These are phyloP conservation scores for Fusarium multiceps DNA, from an alignment of 2,329 filamentous ascomycete genomes.

Conservation along the genomic window DNA sequence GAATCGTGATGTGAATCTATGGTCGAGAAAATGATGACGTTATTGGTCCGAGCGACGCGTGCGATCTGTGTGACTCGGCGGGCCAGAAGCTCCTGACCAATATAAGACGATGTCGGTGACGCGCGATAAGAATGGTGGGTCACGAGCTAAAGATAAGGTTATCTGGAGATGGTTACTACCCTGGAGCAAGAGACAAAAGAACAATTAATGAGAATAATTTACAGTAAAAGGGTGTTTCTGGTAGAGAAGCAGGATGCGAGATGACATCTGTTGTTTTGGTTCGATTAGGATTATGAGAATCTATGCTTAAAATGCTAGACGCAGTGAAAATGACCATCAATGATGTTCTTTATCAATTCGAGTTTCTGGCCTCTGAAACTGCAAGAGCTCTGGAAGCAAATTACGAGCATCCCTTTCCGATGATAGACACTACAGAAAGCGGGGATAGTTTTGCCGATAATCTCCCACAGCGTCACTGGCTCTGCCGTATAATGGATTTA, in stretches of 20 bases:
- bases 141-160: background rate
- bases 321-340: background rate
- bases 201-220: background rate
- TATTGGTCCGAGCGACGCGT: background rate
- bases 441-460: background rate
- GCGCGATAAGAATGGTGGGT: background rate
- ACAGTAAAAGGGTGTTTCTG: background rate
- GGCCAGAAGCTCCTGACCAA: background rate
- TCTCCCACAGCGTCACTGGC: background rate
- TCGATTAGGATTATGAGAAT: accelerated
- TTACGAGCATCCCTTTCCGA: accelerated
- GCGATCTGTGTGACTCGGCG: background rate
- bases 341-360: background rate
- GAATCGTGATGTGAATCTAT: slow-evolving; percentile 4
- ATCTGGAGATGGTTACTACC: background rate
- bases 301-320: background rate
- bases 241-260: background rate
- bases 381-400: no score
- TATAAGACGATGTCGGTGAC: accelerated
- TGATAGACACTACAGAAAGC: background rate
- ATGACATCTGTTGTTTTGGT: accelerated
- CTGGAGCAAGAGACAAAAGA: background rate
- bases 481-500: background rate
- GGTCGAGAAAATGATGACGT: slow-evolving; percentile 15
- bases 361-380: background rate